These are phyloP conservation scores for Corylus avellana DNA, from an alignment of 306 rosid species.

Conservation along the genomic window DNA sequence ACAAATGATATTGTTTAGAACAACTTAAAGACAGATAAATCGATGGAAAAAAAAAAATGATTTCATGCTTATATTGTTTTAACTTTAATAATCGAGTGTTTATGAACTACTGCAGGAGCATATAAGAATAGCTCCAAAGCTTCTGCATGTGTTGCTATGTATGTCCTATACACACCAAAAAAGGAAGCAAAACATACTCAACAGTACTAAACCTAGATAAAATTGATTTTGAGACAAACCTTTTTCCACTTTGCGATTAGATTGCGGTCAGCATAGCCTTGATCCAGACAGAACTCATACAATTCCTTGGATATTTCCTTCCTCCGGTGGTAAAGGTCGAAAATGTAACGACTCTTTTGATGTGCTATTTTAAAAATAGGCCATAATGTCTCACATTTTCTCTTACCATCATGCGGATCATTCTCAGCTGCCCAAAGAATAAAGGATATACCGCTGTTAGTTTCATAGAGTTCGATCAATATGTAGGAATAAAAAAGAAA, in stretches of 20 bases:
- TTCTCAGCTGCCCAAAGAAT: constrained; percentile 53
- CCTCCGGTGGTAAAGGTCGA: constrained; percentile 64
- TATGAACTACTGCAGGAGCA: neutral
- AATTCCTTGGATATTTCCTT: constrained; percentile 74
- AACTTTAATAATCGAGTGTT: neutral
- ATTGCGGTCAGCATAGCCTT: constrained; percentile 76
- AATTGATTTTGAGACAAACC: constrained; percentile 32
- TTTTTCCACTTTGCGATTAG: constrained; percentile 83
- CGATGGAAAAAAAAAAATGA: neutral
- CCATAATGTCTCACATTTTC: constrained; percentile 78
- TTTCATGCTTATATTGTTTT: neutral
- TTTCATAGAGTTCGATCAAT: constrained; percentile 2
- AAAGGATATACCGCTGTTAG: constrained; percentile 18
- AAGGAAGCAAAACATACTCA: no score
- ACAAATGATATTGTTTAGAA: neutral
- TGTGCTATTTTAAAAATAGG: constrained; percentile 75
- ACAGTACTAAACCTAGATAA: neutral
- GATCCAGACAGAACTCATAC: constrained; percentile 73
- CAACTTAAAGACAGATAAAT: neutral
- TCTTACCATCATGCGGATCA: constrained; percentile 77
- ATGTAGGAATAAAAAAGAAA: neutral
- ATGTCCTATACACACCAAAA: neutral
- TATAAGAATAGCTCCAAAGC: constrained; percentile 10
- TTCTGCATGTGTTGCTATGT: neutral
- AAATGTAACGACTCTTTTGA: constrained; percentile 79